A percentile compares a stretch with the other conserved stretches of the same genome.
Conservation (phyloP, 805 yeast genomes). For the Saccharomycopsis amapae region DNA sequence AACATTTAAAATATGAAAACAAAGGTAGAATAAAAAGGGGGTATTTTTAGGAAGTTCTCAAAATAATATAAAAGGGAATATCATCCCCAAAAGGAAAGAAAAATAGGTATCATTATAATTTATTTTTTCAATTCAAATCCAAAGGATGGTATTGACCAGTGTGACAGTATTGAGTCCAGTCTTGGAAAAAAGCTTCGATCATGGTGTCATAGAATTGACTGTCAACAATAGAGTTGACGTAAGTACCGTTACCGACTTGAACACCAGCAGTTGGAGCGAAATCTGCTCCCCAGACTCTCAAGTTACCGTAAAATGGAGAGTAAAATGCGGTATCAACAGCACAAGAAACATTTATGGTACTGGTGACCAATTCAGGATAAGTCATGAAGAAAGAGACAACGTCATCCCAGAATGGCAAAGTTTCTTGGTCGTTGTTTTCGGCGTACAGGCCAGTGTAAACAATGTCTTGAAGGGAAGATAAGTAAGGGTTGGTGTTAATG, state of each 20-base stretch:
- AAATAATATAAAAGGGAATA: no score
- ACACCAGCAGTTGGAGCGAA: conserved; percentile 31
- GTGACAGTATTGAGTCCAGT: conserved; percentile 34
- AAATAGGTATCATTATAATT: no score
- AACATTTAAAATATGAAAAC: no score
- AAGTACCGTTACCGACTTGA: conserved; percentile 33
- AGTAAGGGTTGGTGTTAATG: conserved; percentile 28
- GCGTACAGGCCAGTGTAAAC: conserved; percentile 33
- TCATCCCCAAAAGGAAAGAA: no score
- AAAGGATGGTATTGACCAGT: not conserved
- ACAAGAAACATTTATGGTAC: conserved; percentile 28
- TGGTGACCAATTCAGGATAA: conserved; percentile 31
- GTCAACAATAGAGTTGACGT: conserved; percentile 30
- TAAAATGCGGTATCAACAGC: conserved; percentile 36
- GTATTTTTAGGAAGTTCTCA: no score
- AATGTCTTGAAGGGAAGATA: conserved; percentile 27
- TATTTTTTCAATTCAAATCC: not conserved
- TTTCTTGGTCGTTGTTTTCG: conserved; percentile 28
- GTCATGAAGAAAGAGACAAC: conserved; percentile 34
- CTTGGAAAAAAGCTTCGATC: conserved; percentile 30
- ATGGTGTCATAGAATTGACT: conserved; percentile 29
- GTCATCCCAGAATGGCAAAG: conserved; percentile 40
- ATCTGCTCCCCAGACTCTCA: conserved; percentile 34
- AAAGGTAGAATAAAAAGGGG: no score
- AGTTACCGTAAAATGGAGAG: conserved; percentile 37